A percentile compares a stretch with the other conserved stretches of the same genome.
phyloP scores from a whole-genome alignment of 2,329 filamentous ascomycete genomes.

The Cercospora citrullina region DNA sequence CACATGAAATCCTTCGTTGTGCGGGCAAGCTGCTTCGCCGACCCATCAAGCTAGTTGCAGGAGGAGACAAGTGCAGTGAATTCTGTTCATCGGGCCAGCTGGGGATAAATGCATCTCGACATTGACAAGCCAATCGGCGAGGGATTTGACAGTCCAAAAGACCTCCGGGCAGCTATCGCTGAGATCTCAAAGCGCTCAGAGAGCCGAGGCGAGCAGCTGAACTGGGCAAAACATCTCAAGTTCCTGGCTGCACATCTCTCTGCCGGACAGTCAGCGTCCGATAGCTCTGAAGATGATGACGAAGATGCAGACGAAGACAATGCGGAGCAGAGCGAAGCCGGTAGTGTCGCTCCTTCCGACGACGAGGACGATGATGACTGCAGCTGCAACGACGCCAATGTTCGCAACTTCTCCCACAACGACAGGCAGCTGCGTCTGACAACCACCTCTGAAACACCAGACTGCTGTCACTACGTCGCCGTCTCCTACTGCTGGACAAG shows the following conservation, averaged over 20 bases:
- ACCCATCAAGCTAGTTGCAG: no score
- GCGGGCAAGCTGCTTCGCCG: not conserved
- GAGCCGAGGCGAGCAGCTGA: not conserved
- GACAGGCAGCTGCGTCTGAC: not conserved
- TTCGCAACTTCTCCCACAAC: not conserved
- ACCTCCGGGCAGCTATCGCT: not conserved
- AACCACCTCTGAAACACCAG: not conserved
- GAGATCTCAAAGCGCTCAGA: not conserved
- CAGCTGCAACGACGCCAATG: not conserved
- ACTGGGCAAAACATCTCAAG: not conserved
- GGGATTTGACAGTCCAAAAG: not conserved
- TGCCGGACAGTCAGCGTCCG: not conserved
- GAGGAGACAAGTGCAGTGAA: no score
- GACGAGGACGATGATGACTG: not conserved
- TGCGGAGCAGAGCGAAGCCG: not conserved
- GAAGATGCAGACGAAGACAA: not conserved
- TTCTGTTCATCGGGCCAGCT: not conserved
- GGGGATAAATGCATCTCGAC: not conserved
- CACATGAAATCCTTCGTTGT: not conserved
- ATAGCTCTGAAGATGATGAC: not conserved
- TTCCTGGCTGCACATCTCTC: not conserved
- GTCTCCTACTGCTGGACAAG: not conserved
- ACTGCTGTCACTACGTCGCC: not conserved
- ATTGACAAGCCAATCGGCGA: not conserved
- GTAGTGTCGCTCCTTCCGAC: not conserved